Evolutionary conservation across 2,329 filamentous ascomycete genomes (phyloP).

Genomic region (Sporothrix globosa): DNA sequence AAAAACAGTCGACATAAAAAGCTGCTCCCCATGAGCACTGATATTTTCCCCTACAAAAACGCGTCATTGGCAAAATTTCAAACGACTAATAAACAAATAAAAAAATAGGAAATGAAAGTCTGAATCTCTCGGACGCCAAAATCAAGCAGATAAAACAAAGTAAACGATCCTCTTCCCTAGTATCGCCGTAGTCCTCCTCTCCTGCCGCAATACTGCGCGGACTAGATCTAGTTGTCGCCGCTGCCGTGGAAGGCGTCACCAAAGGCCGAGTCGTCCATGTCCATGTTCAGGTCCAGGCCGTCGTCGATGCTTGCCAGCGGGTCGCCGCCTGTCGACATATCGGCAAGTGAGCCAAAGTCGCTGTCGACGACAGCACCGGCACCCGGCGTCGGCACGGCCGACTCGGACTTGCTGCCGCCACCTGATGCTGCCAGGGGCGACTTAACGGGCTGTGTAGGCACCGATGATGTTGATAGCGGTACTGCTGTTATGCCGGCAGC

Average conservation of each 20-base stretch:
- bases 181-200: too few relatives aligned
- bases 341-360: slow-evolving; percentile 66
- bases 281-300: slow-evolving; percentile 67
- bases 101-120: not conserved
- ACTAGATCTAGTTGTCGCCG: slow-evolving; percentile 36
- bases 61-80: not conserved
- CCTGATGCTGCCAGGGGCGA: slow-evolving; percentile 14
- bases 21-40: slow-evolving; percentile 18
- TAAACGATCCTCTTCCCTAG: not conserved
- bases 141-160: slow-evolving; percentile 16
- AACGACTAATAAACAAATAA: not conserved
- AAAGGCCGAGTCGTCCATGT: slow-evolving; percentile 79
- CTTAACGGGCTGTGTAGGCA: slow-evolving; percentile 4
- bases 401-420: slow-evolving; percentile 45
- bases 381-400: slow-evolving; percentile 51
- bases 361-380: slow-evolving; percentile 44
- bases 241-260: slow-evolving; percentile 77
- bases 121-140: slow-evolving; percentile 24
- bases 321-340: slow-evolving; percentile 70
- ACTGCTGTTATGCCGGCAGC: not conserved
- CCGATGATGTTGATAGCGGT: slow-evolving; percentile 5
- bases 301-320: slow-evolving; percentile 69
- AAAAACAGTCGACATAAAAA: not conserved
- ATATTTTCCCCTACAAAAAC: not conserved
- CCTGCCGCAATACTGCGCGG: not conserved